These are phyloP conservation scores for Talaromyces sp. DNA, from an alignment of 2,329 filamentous ascomycete genomes.

Conservation along the genomic window DNA sequence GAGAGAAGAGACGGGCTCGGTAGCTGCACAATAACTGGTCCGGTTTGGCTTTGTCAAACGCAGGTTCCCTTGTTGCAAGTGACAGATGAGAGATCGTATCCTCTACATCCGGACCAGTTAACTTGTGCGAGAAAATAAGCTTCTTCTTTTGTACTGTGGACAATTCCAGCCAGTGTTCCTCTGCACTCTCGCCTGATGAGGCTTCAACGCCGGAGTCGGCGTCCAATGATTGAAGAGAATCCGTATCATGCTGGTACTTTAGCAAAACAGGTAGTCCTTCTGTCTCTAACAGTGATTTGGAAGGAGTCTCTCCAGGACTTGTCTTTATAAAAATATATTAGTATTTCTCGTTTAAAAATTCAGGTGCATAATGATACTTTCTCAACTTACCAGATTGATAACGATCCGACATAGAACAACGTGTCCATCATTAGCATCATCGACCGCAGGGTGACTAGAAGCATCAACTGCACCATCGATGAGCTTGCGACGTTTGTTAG, in stretches of 20 bases:
- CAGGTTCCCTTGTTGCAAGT: slow-evolving; percentile 17
- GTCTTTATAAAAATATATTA: neutral
- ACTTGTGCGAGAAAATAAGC: slow-evolving; percentile 17
- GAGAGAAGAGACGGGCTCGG: slow-evolving; percentile 24
- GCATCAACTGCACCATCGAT: neutral
- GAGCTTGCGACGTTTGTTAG: slow-evolving; percentile 30
- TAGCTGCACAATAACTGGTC: slow-evolving; percentile 25
- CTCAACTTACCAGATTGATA: slow-evolving; percentile 9
- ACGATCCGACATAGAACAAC: slow-evolving; percentile 23
- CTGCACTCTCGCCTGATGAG: neutral
- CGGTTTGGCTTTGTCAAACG: slow-evolving; percentile 23
- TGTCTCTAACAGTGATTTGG: neutral
- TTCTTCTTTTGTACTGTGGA: slow-evolving; percentile 14
- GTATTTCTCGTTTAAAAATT: neutral
- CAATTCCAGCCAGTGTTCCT: slow-evolving; percentile 20
- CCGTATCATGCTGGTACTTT: slow-evolving; percentile 7
- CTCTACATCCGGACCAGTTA: slow-evolving; percentile 14
- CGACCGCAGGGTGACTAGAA: neutral
- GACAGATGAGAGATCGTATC: slow-evolving; percentile 21
- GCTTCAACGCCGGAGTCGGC: neutral
- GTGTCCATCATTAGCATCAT: slow-evolving; percentile 23
- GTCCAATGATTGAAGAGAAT: neutral
- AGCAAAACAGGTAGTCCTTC: slow-evolving; percentile 7
- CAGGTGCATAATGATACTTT: neutral
- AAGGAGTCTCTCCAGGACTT: neutral